Base-by-base conservation (phyloP, 2,329 filamentous ascomycete species). In the Botrytis porri region DNA sequence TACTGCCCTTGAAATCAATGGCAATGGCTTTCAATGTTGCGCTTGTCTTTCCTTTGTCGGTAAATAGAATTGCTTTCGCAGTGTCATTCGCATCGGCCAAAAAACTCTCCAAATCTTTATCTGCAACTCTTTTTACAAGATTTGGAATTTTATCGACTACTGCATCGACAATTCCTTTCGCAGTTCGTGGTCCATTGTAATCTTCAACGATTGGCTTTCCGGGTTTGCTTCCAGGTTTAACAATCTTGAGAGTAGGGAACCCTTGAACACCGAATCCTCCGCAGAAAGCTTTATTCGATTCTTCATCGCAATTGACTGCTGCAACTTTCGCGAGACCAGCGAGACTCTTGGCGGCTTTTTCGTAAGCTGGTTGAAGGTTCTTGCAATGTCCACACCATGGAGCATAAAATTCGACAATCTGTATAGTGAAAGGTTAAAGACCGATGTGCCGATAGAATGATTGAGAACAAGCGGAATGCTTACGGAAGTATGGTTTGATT, bases 341-440 rank as follows among this genome's bases (percentile, higher is more conserved):
- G 73, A 99, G 91, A 79, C 90, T 94, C 79, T 92, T 92, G 78
- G 96, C 96, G 2, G 91, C 95, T 83, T 97, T 97, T 83, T 98
- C 95, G 84, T 96, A 99, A 62, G 93, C 93, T 4, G 95, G 95
- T 84, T 98, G 95, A 80, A 99, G 91, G 84, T 92, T 98, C 84
- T 97, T 88, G 85, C 96, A 99, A 84, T 98, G 96, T 60, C 95
- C 96, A 80, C 96, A 98, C 95, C 95, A 98, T 37, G 95, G 95
- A 14, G 95, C 95, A 80, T 97, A 98, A 87, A 98, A 98, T 84
- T 95, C 93, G 81, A 90, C 84, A 63, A 90, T 87, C 87, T 90
- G 77, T 75, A 62, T 71, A 76, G 76, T 69, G 65, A 72, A 65
- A 35, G 39, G 54, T 69, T 35, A 65, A 39, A n/a, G 43, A 62